Conservation (phyloP, 169 alveolate genomes). For the Cryptosporidium meleagridis region DNA sequence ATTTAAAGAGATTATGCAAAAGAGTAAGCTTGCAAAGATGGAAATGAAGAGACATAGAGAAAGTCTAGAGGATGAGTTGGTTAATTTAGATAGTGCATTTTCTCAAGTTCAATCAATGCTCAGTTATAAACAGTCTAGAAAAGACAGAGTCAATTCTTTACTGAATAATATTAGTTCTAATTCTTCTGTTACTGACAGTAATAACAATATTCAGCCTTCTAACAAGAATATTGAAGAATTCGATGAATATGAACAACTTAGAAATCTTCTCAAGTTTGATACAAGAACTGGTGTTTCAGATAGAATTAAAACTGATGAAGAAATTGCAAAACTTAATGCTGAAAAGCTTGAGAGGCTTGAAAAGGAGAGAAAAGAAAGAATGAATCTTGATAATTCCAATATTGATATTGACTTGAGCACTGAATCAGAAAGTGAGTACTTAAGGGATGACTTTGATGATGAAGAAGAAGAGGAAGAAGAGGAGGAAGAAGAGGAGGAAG, state of each 20-base stretch:
- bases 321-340: conserved; percentile 50
- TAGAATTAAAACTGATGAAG: conserved; percentile 61
- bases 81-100: conserved; percentile 7
- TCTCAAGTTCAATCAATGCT: conserved; percentile 53
- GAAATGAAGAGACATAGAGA: conserved; percentile 65
- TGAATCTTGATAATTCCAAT: not conserved
- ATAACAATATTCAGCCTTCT: not conserved
- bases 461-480: not conserved
- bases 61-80: conserved; percentile 37
- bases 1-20: conserved; percentile 58
- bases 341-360: conserved; percentile 51
- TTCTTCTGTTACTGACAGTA: not conserved
- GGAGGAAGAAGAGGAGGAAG: not conserved
- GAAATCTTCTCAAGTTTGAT: conserved; percentile 47
- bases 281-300: conserved; percentile 64
- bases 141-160: conserved; percentile 36
- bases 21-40: conserved; percentile 54
- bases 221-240: not conserved
- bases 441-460: not conserved
- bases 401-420: not conserved
- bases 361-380: conserved; percentile 48
- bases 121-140: conserved; percentile 25
- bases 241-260: conserved; percentile 55
- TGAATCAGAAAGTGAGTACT: not conserved
- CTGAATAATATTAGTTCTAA: not conserved